Evolutionary conservation across 2,329 filamentous ascomycete genomes (phyloP), one percentile per base, ranked within the genome.

Genomic region (Colletotrichum lindemuthianum): DNA sequence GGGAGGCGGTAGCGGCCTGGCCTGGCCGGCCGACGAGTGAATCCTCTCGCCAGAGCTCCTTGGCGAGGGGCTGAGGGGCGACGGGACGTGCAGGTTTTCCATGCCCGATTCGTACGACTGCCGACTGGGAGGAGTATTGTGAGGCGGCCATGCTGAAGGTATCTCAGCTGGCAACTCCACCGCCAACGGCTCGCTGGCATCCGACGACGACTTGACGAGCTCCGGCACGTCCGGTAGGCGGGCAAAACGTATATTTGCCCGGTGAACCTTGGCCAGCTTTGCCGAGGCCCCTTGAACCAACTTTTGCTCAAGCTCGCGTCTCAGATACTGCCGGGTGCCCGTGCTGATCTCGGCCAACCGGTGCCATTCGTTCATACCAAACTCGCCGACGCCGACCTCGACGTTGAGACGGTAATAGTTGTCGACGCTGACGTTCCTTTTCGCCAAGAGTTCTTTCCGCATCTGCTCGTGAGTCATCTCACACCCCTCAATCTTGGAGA

Each of bases 291-390:
- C 87, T 57, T 91, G 82, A 7, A 92, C 92, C 85, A 93, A 92
- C 70, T 81, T 85, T 74, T 97, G 92, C 63, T 96, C 90, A 1
- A 88, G 88, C 10, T 86, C 83, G 66, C 90, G 90, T 8, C 84
- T 81, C 57, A 99, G 86, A 74, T 98, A 99, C 68, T 90, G 88
- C 69, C 92, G 87, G 0, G 96, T 99, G 73, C 90, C 90, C 12
- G 93, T 97, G 80, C 92, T 97, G 78, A 99, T 98, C 56, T 97
- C 95, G 33, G 92, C 90, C n/a, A 98, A 81, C 4, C 94, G 88
- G 71, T 92, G 88, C 96, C 96, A 99, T 75, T 98, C 96, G 74
- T 98, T 99, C 93, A 99, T 98, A 55, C 92, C 95, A 75, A 97
- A 98, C 74, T 98, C 96, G 57, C 95, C 94, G 3, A 98, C 94